A percentile compares a stretch with the other conserved stretches of the same genome.
Conservation (phyloP, 495 filamentous ascomycete genomes). For the Chaetomium tenue region DNA sequence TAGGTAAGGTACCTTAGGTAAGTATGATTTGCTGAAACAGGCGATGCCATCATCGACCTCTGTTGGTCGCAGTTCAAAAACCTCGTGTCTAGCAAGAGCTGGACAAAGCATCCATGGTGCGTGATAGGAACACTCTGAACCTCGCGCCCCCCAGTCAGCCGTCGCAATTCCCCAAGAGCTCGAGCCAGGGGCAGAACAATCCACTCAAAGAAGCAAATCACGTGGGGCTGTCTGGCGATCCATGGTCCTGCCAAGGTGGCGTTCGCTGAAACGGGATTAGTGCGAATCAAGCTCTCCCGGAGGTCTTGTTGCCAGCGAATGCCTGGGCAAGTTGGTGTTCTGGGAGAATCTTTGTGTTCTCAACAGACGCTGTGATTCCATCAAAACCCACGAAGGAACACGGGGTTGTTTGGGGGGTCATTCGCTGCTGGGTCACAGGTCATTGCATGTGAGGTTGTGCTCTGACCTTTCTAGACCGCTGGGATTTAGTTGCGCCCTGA, state of each 20-base stretch:
- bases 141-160: no score
- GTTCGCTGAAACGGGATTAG: constrained; percentile 12
- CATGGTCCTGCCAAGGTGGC: constrained; percentile 26
- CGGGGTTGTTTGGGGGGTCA: not conserved
- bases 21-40: no score
- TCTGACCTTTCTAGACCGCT: not conserved
- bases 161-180: not conserved
- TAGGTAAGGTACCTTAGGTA: no score
- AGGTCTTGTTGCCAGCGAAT: not conserved
- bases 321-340: constrained; percentile 4
- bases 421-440: not conserved
- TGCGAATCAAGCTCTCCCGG: not conserved
- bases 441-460: not conserved
- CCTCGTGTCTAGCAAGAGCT: no score
- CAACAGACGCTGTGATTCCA: not conserved
- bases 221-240: constrained; percentile 36
- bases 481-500: not conserved
- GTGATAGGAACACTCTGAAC: not conserved
- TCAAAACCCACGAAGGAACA: not conserved
- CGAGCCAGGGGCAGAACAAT: not conserved
- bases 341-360: not conserved
- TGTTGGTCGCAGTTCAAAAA: no score
- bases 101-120: no score
- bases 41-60: no score
- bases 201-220: constrained; percentile 30